Conservation (phyloP, 2,329 filamentous ascomycete genomes). For the Botrytis porri region DNA sequence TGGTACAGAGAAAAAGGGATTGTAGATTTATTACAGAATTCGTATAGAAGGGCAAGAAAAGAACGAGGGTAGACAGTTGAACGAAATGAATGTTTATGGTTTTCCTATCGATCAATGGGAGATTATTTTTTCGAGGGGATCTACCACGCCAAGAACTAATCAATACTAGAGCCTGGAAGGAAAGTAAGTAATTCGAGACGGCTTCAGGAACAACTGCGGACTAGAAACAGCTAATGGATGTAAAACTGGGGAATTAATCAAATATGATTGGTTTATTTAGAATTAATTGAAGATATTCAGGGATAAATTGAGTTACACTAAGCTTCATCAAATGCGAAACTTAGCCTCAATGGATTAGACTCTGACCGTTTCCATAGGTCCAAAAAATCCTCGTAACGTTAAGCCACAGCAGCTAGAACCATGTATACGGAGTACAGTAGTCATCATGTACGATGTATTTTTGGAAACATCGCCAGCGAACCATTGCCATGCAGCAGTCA, state of each 20-base stretch:
- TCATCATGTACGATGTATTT: not conserved
- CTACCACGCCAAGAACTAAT: not conserved
- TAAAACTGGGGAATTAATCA: not conserved
- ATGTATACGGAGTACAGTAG: not conserved
- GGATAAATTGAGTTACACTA: not conserved
- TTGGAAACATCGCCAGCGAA: not conserved
- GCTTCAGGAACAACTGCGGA: not conserved
- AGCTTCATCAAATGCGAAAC: too few relatives aligned
- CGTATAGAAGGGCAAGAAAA: too few relatives aligned
- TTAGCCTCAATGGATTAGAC: not conserved
- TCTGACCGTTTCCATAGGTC: not conserved
- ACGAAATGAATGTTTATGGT: too few relatives aligned
- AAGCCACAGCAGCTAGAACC: not conserved
- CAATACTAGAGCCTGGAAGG: not conserved
- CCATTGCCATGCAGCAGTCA: not conserved
- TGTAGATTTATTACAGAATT: not conserved
- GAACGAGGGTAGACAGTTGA: too few relatives aligned
- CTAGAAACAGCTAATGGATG: not conserved
- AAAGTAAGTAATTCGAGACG: not conserved
- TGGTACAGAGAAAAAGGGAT: not conserved
- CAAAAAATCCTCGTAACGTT: not conserved
- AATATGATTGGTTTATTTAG: not conserved
- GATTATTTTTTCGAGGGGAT: not conserved
- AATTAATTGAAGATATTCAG: not conserved
- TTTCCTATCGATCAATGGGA: not conserved